phyloP scores from a whole-genome alignment of 768 basidiomycete genomes.

The Lactarius vividus region DNA sequence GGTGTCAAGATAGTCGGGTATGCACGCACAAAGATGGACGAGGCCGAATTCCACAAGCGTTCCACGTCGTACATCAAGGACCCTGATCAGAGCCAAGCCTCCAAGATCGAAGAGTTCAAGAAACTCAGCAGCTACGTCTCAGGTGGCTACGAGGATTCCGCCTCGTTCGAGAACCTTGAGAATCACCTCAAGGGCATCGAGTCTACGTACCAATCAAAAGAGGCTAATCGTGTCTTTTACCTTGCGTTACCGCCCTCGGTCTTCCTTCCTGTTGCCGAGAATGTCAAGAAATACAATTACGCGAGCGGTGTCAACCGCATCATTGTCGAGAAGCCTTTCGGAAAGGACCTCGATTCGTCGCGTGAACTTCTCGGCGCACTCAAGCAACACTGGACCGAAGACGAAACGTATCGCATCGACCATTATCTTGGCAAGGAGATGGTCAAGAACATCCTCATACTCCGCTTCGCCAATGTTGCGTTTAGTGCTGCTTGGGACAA shows the following conservation, averaged over 20 bases:
- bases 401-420: constrained; percentile 98
- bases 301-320: constrained; percentile 79
- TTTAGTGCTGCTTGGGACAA: constrained; percentile 91
- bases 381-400: constrained; percentile 89
- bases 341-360: constrained; percentile 87
- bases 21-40: constrained; percentile 93
- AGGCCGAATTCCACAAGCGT: constrained; percentile 80
- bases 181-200: constrained; percentile 79
- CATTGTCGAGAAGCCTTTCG: constrained; percentile 98
- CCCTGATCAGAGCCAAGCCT: constrained; percentile 56
- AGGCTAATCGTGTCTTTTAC: constrained; percentile 87
- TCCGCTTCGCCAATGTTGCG: constrained; percentile 93
- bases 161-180: constrained; percentile 74
- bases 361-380: constrained; percentile 72
- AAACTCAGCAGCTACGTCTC: constrained; percentile 74
- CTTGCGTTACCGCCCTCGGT: constrained; percentile 97
- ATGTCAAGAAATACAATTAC: constrained; percentile 82
- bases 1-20: constrained; percentile 93
- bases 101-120: constrained; percentile 82
- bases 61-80: constrained; percentile 84
- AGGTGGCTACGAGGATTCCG: constrained; percentile 84
- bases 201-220: constrained; percentile 56
- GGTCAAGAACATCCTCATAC: constrained; percentile 97
- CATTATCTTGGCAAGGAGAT: constrained; percentile 99
- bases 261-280: constrained; percentile 84